A percentile compares a stretch with the other conserved stretches of the same genome.
These are phyloP conservation scores for Calonectria pauciramosa DNA, from an alignment of 2,329 filamentous ascomycete genomes.

Conservation along the genomic window DNA sequence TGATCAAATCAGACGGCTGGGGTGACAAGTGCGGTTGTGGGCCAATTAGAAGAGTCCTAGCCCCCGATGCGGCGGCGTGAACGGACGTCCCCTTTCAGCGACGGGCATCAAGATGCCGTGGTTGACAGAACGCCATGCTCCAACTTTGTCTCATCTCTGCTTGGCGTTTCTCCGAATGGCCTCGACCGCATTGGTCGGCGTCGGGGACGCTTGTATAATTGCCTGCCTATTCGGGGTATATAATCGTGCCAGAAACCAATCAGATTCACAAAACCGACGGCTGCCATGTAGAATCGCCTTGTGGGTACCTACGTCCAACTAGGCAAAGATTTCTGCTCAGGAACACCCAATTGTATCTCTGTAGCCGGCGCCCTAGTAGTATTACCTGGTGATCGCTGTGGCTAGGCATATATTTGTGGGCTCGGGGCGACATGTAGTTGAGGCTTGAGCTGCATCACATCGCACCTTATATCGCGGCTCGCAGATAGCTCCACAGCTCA, in stretches of 20 bases:
- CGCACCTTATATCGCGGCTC: background rate
- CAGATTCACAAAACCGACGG: background rate
- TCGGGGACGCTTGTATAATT: slow-evolving; percentile 6
- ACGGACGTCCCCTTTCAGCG: background rate
- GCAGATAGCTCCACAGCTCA: background rate
- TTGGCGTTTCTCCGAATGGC: background rate
- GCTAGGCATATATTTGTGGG: background rate
- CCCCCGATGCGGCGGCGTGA: background rate
- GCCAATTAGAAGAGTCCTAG: background rate
- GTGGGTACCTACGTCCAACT: background rate
- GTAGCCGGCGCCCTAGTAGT: background rate
- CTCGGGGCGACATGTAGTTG: background rate
- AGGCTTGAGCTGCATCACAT: background rate
- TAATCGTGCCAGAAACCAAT: background rate
- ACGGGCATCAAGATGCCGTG: background rate
- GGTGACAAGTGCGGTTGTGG: background rate
- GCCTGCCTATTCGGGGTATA: slow-evolving; percentile 10
- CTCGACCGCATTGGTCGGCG: background rate
- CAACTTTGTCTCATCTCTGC: background rate
- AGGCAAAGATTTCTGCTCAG: background rate
- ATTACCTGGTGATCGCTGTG: background rate
- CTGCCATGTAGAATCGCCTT: background rate
- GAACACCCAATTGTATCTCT: background rate
- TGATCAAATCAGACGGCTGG: background rate
- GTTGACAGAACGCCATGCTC: background rate